Base-by-base conservation (phyloP, 2,329 filamentous ascomycete species). In the Beauveria asiatica region DNA sequence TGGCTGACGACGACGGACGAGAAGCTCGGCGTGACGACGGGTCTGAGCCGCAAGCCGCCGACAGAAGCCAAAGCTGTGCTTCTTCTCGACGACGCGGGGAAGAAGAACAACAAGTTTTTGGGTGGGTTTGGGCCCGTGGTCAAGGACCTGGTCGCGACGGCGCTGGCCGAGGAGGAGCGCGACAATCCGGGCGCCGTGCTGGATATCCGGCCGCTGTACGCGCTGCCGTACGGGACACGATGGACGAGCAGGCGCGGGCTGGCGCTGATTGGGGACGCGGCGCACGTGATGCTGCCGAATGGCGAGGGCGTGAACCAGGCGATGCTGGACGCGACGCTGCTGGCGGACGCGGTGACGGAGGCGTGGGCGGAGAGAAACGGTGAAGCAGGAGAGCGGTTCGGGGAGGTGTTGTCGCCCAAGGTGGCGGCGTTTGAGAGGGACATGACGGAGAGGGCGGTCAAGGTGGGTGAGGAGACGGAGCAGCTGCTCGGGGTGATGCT, bases 281-380 rank as follows among this genome's bases (percentile, higher is more conserved):
- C 80, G 13, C 81, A 84, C 66, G 64, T 83, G 13, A 80, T 81
- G 74, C 75, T 75, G 5, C 78, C 78, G 0, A 76, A 75, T 0
- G 81, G 82, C 3, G 80, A 81, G 55, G 81, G 81, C 1, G 80
- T 82, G 41, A 83, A 84, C 64, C 65, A 76, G 3, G 80, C 76
- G 0, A 78, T 84, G 76, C 67, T 70, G 44, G 81, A 84, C 65
- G 72, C 78, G 0, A 64, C 80, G 19, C 69, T 77, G 19, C 68
- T 84, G 8, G 73, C 72, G 0, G 49, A 67, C 13, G 70, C 70
- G n/a, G 70, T 75, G 5, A n/a, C 21, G 5, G 17, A 30, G 37
- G 53, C 59, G 41, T 57, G 25, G 2, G 21, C 16, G 2, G 60
- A 59, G 44, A 56, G 33, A 6, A 2, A 37, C 55, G n/a, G 30